These are phyloP conservation scores for Pseudogymnoascus sp. DNA, from an alignment of 2,329 filamentous ascomycete genomes.

Conservation along the genomic window DNA sequence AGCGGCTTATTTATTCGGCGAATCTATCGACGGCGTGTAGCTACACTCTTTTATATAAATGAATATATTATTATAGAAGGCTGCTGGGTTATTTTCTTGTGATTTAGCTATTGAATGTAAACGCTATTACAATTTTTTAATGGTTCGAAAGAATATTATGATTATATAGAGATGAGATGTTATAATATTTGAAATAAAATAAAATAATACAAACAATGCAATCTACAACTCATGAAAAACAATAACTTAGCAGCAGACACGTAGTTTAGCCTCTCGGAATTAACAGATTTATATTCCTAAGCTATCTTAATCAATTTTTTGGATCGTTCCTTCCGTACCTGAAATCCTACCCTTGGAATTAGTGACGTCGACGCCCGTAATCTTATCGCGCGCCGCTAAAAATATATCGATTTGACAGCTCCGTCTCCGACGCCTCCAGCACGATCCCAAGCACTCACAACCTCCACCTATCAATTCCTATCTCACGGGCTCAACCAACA, in stretches of 20 bases:
- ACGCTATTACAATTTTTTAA: not conserved
- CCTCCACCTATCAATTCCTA: not conserved
- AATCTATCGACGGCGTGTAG: not conserved
- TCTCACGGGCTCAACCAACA: not conserved
- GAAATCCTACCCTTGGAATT: not conserved
- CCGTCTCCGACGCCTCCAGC: not conserved
- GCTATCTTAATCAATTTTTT: not conserved
- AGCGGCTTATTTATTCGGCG: not conserved
- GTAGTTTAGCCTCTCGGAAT: not conserved
- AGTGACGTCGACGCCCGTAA: not conserved
- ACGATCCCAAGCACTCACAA: not conserved
- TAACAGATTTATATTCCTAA: not conserved
- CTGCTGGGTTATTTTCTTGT: not conserved
- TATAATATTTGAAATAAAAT: not conserved
- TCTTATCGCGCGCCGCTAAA: constrained; percentile 2
- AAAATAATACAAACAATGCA: not conserved
- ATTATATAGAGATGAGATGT: no score
- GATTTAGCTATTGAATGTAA: not conserved
- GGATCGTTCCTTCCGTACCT: not conserved
- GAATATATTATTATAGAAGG: not conserved
- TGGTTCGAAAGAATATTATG: not conserved
- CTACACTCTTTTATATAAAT: not conserved
- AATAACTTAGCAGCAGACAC: not conserved
- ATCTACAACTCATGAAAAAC: no score
- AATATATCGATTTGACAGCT: not conserved